phyloP scores from a whole-genome alignment of 148 eudicot species.

The Diospyros kaki region DNA sequence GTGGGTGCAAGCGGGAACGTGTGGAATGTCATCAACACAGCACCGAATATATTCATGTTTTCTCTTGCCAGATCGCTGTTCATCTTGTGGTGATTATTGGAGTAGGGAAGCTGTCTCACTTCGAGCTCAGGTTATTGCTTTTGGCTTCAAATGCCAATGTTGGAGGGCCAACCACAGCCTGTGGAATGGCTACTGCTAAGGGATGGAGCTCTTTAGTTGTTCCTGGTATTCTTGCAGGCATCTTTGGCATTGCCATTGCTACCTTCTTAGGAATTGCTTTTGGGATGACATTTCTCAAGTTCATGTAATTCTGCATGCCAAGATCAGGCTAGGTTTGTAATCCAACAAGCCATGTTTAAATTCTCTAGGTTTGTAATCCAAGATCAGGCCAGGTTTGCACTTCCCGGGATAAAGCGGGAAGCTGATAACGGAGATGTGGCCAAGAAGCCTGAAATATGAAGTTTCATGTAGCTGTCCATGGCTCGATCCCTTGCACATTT shows the following conservation, averaged over 20 bases:
- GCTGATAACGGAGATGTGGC: too few species aligned
- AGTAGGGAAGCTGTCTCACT: slow-evolving; percentile 56
- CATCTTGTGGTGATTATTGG: slow-evolving; percentile 83
- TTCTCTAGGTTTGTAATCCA: too few species aligned
- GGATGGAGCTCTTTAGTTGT: slow-evolving; percentile 85
- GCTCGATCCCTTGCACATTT: too few species aligned
- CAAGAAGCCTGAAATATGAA: too few species aligned
- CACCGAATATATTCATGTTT: slow-evolving; percentile 86
- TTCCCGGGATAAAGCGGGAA: too few species aligned
- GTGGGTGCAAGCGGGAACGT: slow-evolving; percentile 86
- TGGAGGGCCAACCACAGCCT: slow-evolving; percentile 95
- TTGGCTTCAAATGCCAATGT: slow-evolving; percentile 90
- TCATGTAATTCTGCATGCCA: slow-evolving; percentile 35
- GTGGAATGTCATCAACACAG: slow-evolving; percentile 65
- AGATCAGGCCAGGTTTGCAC: too few species aligned
- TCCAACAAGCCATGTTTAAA: too few species aligned
- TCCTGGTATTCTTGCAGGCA: slow-evolving; percentile 91
- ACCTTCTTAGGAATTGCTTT: slow-evolving; percentile 81
- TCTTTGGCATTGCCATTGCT: slow-evolving; percentile 85
- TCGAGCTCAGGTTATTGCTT: slow-evolving; percentile 61
- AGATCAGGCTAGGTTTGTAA: background rate
- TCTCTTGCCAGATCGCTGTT: slow-evolving; percentile 62
- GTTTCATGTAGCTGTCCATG: too few species aligned
- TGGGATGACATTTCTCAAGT: slow-evolving; percentile 54
- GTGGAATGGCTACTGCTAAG: slow-evolving; percentile 97